Percentiles rank a stretch among this genome's conserved stretches.
phyloP scores from a whole-genome alignment of 2,329 filamentous ascomycete genomes.

The Daldinia eschscholtzii region DNA sequence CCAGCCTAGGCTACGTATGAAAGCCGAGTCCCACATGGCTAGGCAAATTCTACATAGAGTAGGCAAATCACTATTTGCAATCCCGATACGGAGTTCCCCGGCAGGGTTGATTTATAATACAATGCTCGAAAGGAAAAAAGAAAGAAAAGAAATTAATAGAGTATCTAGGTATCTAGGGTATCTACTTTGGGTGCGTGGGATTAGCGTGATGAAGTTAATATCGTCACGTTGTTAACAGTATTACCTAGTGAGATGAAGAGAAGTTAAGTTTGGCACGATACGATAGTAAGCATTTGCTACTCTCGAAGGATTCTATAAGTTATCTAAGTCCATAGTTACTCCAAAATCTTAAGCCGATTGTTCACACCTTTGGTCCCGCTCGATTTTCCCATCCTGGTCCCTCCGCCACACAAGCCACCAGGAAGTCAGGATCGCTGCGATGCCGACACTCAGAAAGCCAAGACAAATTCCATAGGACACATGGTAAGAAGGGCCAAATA shows the following conservation, averaged over 20 bases:
- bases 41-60: conserved; percentile 12
- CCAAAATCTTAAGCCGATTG: not conserved
- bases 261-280: not conserved
- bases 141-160: not conserved
- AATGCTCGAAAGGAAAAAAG: not conserved
- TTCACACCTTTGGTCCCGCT: conserved; percentile 6
- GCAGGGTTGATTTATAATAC: conserved; percentile 10
- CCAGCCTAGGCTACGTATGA: conserved; percentile 12
- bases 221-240: not conserved
- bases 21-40: conserved; percentile 31
- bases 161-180: not conserved
- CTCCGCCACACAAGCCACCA: conserved; percentile 44
- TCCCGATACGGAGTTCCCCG: not conserved
- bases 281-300: not conserved
- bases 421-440: conserved; percentile 43
- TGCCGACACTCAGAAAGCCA: conserved; percentile 42
- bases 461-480: conserved; percentile 55
- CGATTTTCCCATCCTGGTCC: conserved; percentile 29
- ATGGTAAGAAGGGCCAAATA: conserved; percentile 57
- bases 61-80: not conserved
- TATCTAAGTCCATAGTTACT: not conserved
- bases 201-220: too few relatives aligned
- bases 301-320: not conserved
- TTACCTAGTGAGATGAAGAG: not conserved
- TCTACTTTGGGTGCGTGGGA: not conserved